Evolutionary conservation across 441 rosid genomes (phyloP).

Genomic region (Metrosideros polymorpha): DNA sequence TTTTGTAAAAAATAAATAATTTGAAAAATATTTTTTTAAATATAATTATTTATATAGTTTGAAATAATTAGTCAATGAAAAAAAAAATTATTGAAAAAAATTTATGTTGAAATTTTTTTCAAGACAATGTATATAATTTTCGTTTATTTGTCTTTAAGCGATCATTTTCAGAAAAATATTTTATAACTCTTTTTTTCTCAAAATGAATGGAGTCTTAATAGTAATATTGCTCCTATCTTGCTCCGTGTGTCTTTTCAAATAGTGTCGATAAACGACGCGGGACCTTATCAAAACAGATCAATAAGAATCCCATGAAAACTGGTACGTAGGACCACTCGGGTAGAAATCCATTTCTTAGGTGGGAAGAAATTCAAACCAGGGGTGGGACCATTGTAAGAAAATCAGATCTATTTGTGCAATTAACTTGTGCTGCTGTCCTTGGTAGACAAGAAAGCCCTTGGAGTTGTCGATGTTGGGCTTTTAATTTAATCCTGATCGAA

Average conservation of each 20-base stretch:
- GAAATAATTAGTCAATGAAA: background rate
- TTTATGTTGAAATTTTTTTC: background rate
- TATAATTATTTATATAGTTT: rapidly evolving
- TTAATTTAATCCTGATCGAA: background rate
- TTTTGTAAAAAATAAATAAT: rapidly evolving
- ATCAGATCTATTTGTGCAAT: background rate
- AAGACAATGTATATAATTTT: no score
- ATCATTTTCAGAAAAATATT: no score
- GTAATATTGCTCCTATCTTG: background rate
- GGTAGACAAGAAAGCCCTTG: background rate
- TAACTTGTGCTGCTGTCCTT: background rate
- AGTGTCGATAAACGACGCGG: no score
- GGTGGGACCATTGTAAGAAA: background rate
- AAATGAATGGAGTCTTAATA: background rate
- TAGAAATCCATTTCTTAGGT: background rate
- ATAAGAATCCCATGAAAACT: background rate
- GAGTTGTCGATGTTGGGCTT: background rate
- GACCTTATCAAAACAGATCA: background rate
- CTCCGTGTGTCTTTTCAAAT: background rate
- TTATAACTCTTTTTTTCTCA: no score
- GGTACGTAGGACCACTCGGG: background rate
- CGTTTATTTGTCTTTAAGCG: rapidly evolving
- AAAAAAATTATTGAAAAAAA: background rate
- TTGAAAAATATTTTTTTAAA: background rate
- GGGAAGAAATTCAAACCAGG: background rate